Evolutionary conservation across 768 basidiomycete species (phyloP), one percentile per base, ranked within the genome.

Genomic region (Hericium alpestre): DNA sequence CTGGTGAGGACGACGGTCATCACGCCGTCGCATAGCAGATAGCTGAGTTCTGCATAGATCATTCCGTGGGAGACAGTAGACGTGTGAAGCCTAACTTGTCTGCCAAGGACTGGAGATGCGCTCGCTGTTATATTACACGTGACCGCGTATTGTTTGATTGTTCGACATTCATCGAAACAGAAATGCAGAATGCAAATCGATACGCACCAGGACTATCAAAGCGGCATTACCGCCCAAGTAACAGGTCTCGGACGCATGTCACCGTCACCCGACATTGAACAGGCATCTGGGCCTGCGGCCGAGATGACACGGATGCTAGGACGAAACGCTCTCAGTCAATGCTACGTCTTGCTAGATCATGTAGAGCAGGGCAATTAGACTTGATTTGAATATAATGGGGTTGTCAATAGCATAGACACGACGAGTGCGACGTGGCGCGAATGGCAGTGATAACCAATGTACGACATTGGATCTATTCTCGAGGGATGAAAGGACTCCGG

Each of bases 401-500:
- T 25, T 41, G 27, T 8, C 38, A 54, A 54, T 22, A 41, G 41
- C 32, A 32, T 32, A 32, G 4, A 32, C 32, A 32, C 32, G 32
- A 32, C 32, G 32, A 10, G 9, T 10, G 32, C 43, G 43, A 46
- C 43, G 20, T 8, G 20, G n/a, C 15, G 16, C 15, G 23, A 50
- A 25, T 32, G 27, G 39, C 41, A 23, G 20, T n/a, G 15, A 13
- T 15, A 43, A 18, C 13, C n/a, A n/a, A 18, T 37, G 52, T 5
- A 51, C 54, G 43, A 43, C 18, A 38, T 23, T 53, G 20, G 53
- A 51, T 63, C 69, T 76, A 78, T 61, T 88, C 87, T 66, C 77
- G 78, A 62, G 90, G 86, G 56, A 83, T 76, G 68, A 91, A 90
- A n/a, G 89, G 90, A 60, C 70, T 69, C 64, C 83, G 78, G 58